These are phyloP conservation scores for Cryptococcus sp. DNA, from an alignment of 1,284 basidiomycete genomes.

Conservation along the genomic window DNA sequence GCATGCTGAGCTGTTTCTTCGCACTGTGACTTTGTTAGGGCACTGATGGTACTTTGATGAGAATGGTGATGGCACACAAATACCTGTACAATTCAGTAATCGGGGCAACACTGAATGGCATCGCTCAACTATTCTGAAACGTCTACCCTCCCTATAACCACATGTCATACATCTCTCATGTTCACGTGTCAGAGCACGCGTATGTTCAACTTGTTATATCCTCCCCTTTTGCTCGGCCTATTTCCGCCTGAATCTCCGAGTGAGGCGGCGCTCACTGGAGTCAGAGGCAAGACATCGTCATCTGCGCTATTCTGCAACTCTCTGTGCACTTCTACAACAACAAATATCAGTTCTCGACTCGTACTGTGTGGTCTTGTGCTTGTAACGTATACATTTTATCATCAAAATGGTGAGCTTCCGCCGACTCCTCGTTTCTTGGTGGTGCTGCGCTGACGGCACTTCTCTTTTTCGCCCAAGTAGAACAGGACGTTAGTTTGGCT, in stretches of 20 bases:
- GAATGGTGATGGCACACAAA: no score
- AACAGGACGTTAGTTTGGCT: constrained; percentile 5
- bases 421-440: not conserved
- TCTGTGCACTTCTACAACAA: not conserved
- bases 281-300: not conserved
- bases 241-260: not conserved
- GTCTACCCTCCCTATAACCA: no score
- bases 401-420: not conserved
- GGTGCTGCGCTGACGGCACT: not conserved
- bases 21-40: no score
- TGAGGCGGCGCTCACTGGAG: not conserved
- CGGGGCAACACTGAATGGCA: no score
- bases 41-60: no score
- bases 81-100: no score
- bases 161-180: no score
- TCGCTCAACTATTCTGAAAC: no score
- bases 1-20: no score
- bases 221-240: not conserved
- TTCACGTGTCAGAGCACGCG: no score
- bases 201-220: not conserved
- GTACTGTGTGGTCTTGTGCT: not conserved
- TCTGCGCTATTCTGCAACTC: not conserved
- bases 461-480: not conserved
- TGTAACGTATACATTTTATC: not conserved
- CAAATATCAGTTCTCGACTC: not conserved